phyloP scores from a whole-genome alignment of 2,329 filamentous ascomycete genomes.

The Colletotrichum eleusines region DNA sequence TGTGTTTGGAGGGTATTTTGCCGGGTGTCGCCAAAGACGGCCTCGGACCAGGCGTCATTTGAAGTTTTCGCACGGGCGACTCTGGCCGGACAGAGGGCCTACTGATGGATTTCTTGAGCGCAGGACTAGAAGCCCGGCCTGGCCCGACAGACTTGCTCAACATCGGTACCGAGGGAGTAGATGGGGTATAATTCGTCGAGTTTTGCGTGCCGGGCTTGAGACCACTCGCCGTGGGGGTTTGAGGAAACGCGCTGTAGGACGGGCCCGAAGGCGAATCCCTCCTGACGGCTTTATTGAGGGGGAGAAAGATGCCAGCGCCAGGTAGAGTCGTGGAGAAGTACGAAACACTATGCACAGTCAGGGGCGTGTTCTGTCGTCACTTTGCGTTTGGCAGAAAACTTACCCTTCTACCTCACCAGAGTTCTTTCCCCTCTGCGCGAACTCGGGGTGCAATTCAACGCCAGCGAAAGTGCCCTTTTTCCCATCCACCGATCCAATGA shows the following conservation, averaged over 20 bases:
- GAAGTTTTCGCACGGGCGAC: conserved; percentile 80
- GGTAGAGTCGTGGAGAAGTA: conserved; percentile 87
- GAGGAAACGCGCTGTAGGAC: conserved; percentile 64
- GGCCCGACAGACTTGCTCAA: conserved; percentile 92
- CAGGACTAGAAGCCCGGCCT: conserved; percentile 75
- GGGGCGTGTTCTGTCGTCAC: conserved; percentile 26
- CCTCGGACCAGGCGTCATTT: conserved; percentile 70
- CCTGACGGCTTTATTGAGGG: conserved; percentile 82
- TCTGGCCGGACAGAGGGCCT: conserved; percentile 89
- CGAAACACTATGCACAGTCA: conserved; percentile 60
- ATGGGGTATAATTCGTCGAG: conserved; percentile 71
- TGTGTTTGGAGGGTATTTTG: conserved; percentile 66
- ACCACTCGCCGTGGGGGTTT: conserved; percentile 77
- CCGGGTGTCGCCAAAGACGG: conserved; percentile 69
- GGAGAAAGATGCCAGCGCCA: conserved; percentile 93
- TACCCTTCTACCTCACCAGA: conserved; percentile 96
- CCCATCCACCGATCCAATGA: conserved; percentile 86
- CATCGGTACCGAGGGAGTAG: conserved; percentile 76
- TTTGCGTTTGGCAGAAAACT: conserved; percentile 47
- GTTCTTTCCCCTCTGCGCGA: conserved; percentile 89
- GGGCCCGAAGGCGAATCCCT: conserved; percentile 69
- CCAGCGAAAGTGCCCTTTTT: conserved; percentile 94
- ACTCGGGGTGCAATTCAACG: conserved; percentile 87
- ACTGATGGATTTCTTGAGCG: conserved; percentile 70
- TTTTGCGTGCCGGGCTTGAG: conserved; percentile 68